A percentile compares a stretch with the other conserved stretches of the same genome.
phyloP scores from a whole-genome alignment of 192 early-diverging fungal species.

The Coemansia pectinata region DNA sequence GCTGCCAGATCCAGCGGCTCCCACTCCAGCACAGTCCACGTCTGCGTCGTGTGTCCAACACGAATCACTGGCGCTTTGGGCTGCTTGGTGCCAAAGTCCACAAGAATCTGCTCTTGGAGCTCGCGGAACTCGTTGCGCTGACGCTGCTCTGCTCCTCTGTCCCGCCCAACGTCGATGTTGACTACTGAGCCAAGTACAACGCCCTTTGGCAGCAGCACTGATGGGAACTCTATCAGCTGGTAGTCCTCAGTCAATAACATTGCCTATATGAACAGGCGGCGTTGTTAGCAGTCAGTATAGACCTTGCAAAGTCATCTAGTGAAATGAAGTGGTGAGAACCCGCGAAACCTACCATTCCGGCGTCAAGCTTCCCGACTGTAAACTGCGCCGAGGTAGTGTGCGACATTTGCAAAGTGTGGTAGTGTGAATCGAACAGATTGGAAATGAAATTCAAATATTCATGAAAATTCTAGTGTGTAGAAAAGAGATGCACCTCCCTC shows the following conservation, averaged over 20 bases:
- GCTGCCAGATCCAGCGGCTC: constrained; percentile 81
- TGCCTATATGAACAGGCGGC: constrained; percentile 45
- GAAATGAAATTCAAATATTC: neutral
- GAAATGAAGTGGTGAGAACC: neutral
- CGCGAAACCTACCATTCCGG: constrained; percentile 69
- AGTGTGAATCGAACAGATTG: constrained; percentile 5
- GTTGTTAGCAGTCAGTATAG: neutral
- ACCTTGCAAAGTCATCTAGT: neutral
- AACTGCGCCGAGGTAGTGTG: constrained; percentile 59
- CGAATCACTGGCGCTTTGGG: constrained; percentile 81
- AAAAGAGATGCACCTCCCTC: neutral
- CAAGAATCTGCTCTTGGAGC: constrained; percentile 84
- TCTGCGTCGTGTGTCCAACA: constrained; percentile 78
- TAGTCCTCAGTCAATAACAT: constrained; percentile 96
- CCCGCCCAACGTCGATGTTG: constrained; percentile 92
- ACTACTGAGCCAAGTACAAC: constrained; percentile 93
- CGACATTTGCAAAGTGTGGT: constrained; percentile 18
- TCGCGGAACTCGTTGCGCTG: constrained; percentile 80
- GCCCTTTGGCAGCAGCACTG: constrained; percentile 91
- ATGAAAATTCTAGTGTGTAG: neutral
- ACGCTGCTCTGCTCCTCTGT: constrained; percentile 79
- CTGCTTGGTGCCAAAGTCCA: constrained; percentile 71
- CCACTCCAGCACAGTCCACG: constrained; percentile 90
- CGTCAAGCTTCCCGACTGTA: constrained; percentile 93
- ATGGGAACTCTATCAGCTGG: constrained; percentile 98